Conservation (phyloP, 2,329 filamentous ascomycete species). For the Beauveria sp. region DNA sequence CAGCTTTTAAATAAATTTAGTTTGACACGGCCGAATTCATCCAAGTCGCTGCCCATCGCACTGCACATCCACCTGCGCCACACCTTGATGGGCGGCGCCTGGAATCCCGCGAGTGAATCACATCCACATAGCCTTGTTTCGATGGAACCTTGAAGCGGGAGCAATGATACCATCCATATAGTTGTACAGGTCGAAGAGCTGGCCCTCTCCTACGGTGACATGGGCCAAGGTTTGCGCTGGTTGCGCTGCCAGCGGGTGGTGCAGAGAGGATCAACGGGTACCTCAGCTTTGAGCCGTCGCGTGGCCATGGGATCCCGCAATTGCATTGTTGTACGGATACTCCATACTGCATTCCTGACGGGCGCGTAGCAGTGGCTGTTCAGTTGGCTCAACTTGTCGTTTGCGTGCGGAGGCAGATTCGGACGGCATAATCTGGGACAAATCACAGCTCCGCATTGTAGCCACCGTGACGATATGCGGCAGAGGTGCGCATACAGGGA, state of each 20-base stretch:
- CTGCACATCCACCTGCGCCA: background rate
- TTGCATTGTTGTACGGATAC: too few species aligned
- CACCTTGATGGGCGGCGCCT: conserved; percentile 7
- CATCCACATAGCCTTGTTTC: background rate
- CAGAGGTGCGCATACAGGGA: background rate
- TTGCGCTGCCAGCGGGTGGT: background rate
- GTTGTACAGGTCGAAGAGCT: background rate
- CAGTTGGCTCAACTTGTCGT: background rate
- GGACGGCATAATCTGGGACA: conserved; percentile 7
- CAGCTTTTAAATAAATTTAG: background rate
- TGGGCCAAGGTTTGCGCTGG: background rate
- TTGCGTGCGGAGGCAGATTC: background rate
- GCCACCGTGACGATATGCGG: background rate
- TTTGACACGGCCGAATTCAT: conserved; percentile 1
- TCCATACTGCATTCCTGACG: background rate
- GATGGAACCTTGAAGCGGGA: background rate
- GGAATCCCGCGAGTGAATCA: background rate
- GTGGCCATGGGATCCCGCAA: too few species aligned
- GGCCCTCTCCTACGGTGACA: background rate
- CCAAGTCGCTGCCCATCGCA: background rate
- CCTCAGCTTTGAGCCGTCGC: background rate
- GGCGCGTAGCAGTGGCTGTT: background rate
- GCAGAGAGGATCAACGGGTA: background rate
- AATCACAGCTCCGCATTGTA: conserved; percentile 6
- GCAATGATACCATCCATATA: background rate